phyloP scores from a whole-genome alignment of 192 early-diverging fungal genomes.

The Backusella morwellensis region DNA sequence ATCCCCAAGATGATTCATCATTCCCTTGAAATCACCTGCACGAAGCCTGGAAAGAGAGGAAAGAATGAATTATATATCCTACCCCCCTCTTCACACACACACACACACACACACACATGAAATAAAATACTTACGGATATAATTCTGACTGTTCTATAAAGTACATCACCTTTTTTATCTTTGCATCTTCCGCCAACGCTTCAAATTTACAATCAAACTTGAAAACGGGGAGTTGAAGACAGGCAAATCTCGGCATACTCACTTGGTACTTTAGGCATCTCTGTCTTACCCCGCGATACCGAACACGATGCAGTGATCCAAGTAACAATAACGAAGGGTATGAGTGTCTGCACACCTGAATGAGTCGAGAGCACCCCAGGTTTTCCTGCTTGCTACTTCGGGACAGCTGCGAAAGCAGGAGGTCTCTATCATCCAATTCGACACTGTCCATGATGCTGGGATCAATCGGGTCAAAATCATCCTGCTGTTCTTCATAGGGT shows the following conservation, averaged over 20 bases:
- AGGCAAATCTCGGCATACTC: constrained; percentile 1
- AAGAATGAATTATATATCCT: background rate
- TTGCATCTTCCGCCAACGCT: background rate
- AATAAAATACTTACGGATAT: background rate
- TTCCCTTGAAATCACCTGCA: background rate
- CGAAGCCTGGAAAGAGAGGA: background rate
- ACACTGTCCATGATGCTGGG: background rate
- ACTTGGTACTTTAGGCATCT: background rate
- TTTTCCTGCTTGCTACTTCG: background rate
- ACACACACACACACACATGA: background rate
- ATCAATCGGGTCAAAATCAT: background rate
- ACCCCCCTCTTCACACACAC: background rate
- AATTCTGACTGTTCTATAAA: constrained; percentile 6
- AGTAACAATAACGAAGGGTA: background rate
- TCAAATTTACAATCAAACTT: constrained; percentile 9
- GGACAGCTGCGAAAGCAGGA: background rate
- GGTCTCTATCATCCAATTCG: background rate
- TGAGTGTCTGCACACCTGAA: background rate
- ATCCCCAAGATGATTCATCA: background rate
- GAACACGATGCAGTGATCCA: background rate
- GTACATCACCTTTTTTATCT: background rate
- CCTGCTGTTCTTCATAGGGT: background rate
- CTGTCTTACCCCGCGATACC: background rate
- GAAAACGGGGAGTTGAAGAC: background rate
- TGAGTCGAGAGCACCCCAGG: background rate